Evolutionary conservation across 2,329 filamentous ascomycete genomes (phyloP).

Genomic region (Rosellinia necatrix): DNA sequence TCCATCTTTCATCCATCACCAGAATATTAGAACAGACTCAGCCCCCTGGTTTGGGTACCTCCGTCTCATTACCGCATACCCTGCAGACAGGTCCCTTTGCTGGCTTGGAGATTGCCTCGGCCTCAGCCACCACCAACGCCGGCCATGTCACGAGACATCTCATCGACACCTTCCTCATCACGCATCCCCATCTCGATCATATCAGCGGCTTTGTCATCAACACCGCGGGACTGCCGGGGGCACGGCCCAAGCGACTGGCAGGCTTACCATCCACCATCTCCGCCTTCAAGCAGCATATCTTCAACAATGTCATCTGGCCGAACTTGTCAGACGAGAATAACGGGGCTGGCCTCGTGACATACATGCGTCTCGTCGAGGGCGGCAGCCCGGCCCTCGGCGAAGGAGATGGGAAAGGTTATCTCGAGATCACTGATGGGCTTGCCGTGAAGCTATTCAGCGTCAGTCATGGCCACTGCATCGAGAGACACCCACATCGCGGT

Average conservation of each 20-base stretch:
- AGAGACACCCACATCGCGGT: conserved; percentile 69
- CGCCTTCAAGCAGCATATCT: conserved; percentile 91
- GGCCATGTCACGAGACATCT: conserved; percentile 77
- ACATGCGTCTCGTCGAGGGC: conserved; percentile 84
- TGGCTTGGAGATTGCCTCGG: conserved; percentile 72
- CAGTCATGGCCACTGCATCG: conserved; percentile 88
- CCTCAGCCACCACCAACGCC: conserved; percentile 75
- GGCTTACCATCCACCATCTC: conserved; percentile 87
- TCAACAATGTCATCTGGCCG: conserved; percentile 98
- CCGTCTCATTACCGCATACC: conserved; percentile 54
- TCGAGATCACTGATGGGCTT: conserved; percentile 87
- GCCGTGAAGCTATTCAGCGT: conserved; percentile 85
- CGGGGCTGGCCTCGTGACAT: conserved; percentile 89
- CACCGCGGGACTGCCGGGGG: conserved; percentile 81
- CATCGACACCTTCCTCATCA: conserved; percentile 88
- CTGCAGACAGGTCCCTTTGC: conserved; percentile 76
- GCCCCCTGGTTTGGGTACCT: conserved; percentile 44
- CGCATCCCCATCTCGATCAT: conserved; percentile 96
- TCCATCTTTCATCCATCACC: conserved; percentile 85
- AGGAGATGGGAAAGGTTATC: conserved; percentile 79
- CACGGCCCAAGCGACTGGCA: conserved; percentile 82
- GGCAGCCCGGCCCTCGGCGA: conserved; percentile 84
- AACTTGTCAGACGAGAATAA: conserved; percentile 96
- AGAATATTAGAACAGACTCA: conserved; percentile 69
- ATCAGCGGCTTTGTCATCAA: conserved; percentile 91